Evolutionary conservation across 2,329 filamentous ascomycete genomes (phyloP), one percentile per base, ranked within the genome.

Genomic region (Diplodia sapinea): DNA sequence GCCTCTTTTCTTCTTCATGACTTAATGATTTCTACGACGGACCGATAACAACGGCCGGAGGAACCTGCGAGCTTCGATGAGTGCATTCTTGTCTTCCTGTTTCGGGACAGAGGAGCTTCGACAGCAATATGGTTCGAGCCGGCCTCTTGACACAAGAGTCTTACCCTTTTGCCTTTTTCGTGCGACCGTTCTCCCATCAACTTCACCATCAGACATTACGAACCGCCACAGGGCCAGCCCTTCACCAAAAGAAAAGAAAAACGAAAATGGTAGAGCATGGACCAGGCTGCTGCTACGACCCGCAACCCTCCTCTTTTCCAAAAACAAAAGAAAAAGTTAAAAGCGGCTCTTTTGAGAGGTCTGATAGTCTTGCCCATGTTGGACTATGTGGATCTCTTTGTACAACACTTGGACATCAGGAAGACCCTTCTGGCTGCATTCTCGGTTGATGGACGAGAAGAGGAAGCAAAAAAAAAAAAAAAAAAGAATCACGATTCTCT

Each of bases 141-240:
- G 59, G 59, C 36, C 59, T 51, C 47, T 63, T 63, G 43, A 51
- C n/a, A 63, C 31, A 40, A 63, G 59, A 63, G 59, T 51, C 43
- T 63, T 51, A 33, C 23, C 51, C 38, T n/a, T 29, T 26, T 50
- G 31, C 29, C 43, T 26, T 20, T 63, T 62, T n/a, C 59, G 51
- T 47, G 36, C 59, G 20, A 51, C 33, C 43, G 20, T 50, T 47
- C 23, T 31, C 50, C 47, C 12, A 20, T n/a, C 47, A 36, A 63
- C 43, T 47, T 11, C 43, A 51, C 38, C 26, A 12, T 36, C 59
- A 51, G 59, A 33, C 59, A 49, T 63, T 47, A 50, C 43, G 59
- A 63, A 63, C 47, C 31, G 59, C 50, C 59, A 31, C 12, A 55
- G 29, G 43, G 43, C 11, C 47, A 36, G 11, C 33, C 33, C 33